Base-by-base conservation (phyloP, 371 early-diverging fungal species). In the Mortierella sp. region DNA sequence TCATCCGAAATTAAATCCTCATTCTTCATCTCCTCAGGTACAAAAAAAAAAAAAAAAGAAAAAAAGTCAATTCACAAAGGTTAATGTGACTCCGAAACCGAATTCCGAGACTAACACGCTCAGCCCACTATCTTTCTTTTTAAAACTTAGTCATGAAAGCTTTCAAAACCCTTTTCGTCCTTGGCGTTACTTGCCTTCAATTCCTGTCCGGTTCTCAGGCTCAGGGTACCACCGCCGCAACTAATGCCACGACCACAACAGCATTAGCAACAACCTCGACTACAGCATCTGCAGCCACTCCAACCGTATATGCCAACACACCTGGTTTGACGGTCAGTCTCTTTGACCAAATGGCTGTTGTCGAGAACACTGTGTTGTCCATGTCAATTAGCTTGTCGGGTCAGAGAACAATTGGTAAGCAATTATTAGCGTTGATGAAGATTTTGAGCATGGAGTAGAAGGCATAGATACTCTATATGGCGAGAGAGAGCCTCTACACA, bases 291-390 rank as follows among this genome's bases (percentile, higher is more conserved):
- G 24, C 68, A 0, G 67, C 72, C 7, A 43, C 65, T 3, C 65
- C 7, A 3, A 63, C 77, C 4, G 7, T 65, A 10, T 77, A 72
- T 45, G 28, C 65, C 47, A 80, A 74, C 65, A 74, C 80, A 3
- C 72, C 75, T 1, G 80, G 75, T n/a, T 45, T 80, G 48, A 6
- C 33, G 21, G 69, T 80, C 38, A 22, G 24, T n/a, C 58, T 64
- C 32, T 74, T 45, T 38, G 47, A 65, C 15, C 68, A 65, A 57
- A 68, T 80, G 75, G 1, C 63, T 11, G 52, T 80, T 36, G n/a
- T 24, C 19, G 68, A 74, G 57, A 47, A 65, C 41, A 52, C 71
- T 16, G 65, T 47, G 53, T 36, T 80, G 36, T 63, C 80, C 62
- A 74, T 80, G 40, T 59, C 66, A 21, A 57, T 61, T 63, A 60